Conservation (phyloP, 2,329 filamentous ascomycete species). For the Blastomyces emzantsi region DNA sequence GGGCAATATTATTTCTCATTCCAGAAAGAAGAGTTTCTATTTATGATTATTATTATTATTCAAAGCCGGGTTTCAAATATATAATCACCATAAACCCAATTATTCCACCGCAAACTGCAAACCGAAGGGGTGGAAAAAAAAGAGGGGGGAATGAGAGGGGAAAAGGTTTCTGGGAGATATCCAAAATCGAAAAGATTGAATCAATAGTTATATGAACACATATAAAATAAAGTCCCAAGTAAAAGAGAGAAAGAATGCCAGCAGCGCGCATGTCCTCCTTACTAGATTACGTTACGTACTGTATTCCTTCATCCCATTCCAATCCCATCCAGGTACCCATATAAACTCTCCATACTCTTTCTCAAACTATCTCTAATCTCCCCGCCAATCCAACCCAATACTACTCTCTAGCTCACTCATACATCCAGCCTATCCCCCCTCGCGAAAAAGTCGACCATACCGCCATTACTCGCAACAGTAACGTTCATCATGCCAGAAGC, state of each 20-base stretch:
- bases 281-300: not conserved
- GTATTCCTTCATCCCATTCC: not conserved
- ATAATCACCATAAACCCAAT: not conserved
- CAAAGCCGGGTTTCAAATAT: too few species aligned
- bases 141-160: not conserved
- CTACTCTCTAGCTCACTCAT: not conserved
- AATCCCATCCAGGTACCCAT: not conserved
- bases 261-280: not conserved
- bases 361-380: not conserved
- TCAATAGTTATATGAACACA: not conserved
- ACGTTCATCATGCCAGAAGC: slow-evolving; percentile 19
- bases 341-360: not conserved
- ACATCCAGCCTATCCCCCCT: not conserved
- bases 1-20: not conserved
- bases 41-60: not conserved
- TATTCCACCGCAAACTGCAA: not conserved
- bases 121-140: not conserved
- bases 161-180: not conserved
- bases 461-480: slow-evolving; percentile 10
- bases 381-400: not conserved
- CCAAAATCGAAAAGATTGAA: not conserved
- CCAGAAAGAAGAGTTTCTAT: not conserved
- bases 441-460: slow-evolving; percentile 11
- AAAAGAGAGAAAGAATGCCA: not conserved
- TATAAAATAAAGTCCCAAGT: not conserved